These are phyloP conservation scores for Venturia oleaginea DNA, from an alignment of 2,329 filamentous ascomycete species.

Conservation along the genomic window DNA sequence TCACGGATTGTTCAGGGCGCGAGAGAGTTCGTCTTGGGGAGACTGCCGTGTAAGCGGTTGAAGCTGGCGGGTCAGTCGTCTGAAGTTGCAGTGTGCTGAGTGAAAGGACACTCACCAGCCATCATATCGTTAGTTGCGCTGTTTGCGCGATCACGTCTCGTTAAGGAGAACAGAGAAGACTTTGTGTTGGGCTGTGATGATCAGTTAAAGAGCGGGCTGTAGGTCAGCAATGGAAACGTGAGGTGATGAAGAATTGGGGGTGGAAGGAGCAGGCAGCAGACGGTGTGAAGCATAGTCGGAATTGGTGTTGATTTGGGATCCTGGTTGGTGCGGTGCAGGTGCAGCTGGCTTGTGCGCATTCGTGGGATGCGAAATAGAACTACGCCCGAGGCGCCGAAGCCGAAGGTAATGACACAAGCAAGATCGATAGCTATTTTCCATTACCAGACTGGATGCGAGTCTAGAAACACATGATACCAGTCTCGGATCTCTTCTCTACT, in stretches of 20 bases:
- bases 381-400: neutral
- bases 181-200: neutral
- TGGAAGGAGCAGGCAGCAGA: neutral
- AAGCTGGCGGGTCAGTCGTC: neutral
- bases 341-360: no score
- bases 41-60: slow-evolving; percentile 37
- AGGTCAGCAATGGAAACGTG: neutral
- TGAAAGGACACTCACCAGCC: slow-evolving; percentile 7
- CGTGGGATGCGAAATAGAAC: no score
- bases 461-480: neutral
- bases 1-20: slow-evolving; percentile 18
- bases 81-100: neutral
- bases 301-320: no score
- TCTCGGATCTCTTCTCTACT: neutral
- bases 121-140: slow-evolving; percentile 6
- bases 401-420: neutral
- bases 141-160: slow-evolving; percentile 1
- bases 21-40: slow-evolving; percentile 33
- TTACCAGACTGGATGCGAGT: neutral
- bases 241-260: neutral
- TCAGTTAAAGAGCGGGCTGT: neutral
- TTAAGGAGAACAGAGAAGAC: neutral
- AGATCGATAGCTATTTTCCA: neutral
- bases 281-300: neutral
- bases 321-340: neutral